These are phyloP conservation scores for Vaccinium darrowii DNA, from an alignment of 148 eudicot genomes.

Conservation along the genomic window DNA sequence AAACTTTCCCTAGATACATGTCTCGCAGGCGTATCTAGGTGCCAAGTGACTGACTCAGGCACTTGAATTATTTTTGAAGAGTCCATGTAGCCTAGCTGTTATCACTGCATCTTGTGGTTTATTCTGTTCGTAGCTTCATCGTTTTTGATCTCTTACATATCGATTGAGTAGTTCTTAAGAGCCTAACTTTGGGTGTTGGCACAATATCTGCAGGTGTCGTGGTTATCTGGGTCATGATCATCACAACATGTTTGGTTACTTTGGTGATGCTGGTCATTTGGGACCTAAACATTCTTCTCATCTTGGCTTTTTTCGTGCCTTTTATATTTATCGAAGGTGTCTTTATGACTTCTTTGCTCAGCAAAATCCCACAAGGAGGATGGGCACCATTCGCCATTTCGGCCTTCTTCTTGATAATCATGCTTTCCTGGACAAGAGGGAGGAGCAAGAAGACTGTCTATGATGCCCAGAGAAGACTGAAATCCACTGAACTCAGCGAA, in stretches of 20 bases:
- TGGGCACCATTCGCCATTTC: constrained; percentile 48
- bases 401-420: constrained; percentile 16
- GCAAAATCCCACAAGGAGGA: constrained; percentile 43
- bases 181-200: neutral
- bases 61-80: neutral
- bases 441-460: constrained; percentile 25
- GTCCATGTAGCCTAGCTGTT: neutral
- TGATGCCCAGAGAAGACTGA: constrained; percentile 12
- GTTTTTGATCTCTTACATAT: neutral
- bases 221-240: constrained; percentile 45
- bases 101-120: neutral
- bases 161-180: neutral
- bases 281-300: constrained; percentile 28
- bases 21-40: too few species aligned
- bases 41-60: neutral
- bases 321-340: constrained; percentile 23
- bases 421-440: constrained; percentile 28
- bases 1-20: too few species aligned
- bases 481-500: neutral
- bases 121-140: neutral
- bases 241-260: constrained; percentile 30
- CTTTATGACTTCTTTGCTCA: constrained; percentile 31
- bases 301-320: constrained; percentile 17
- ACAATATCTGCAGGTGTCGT: constrained; percentile 29
- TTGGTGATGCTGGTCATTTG: constrained; percentile 43